These are phyloP conservation scores for Elsinoe fawcettii DNA, from an alignment of 2,329 filamentous ascomycete genomes.

Conservation along the genomic window DNA sequence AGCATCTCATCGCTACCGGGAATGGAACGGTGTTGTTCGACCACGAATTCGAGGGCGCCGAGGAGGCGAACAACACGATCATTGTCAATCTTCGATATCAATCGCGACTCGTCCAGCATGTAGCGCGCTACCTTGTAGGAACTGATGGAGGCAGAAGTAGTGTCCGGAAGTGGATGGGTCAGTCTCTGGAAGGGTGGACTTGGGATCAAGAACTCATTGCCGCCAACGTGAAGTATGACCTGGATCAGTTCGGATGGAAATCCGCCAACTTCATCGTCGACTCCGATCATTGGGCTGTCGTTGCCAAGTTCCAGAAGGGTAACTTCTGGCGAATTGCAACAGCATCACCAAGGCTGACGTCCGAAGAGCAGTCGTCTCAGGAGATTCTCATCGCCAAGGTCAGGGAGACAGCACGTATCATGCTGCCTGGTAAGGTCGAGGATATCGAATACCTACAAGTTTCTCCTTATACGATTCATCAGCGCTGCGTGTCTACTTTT, in stretches of 20 bases:
- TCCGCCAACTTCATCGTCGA: conserved; percentile 18
- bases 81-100: background rate
- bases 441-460: conserved; percentile 27
- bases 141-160: conserved; percentile 17
- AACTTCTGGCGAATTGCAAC: conserved; percentile 17
- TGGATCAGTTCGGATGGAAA: conserved; percentile 16
- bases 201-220: conserved; percentile 17
- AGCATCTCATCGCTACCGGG: background rate
- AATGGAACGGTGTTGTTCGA: conserved; percentile 14
- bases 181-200: conserved; percentile 18
- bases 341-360: background rate
- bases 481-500: conserved; percentile 27
- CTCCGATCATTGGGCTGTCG: conserved; percentile 17
- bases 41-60: background rate
- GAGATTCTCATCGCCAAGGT: conserved; percentile 13
- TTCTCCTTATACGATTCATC: conserved; percentile 34
- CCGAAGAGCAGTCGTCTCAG: conserved; percentile 14
- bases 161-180: conserved; percentile 12
- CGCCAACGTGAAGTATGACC: conserved; percentile 17
- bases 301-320: conserved; percentile 15
- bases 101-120: background rate
- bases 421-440: conserved; percentile 17
- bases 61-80: background rate
- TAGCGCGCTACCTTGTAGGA: conserved; percentile 6
- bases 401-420: background rate